phyloP scores from a whole-genome alignment of 257 asterid genomes.

The Rhazya stricta region DNA sequence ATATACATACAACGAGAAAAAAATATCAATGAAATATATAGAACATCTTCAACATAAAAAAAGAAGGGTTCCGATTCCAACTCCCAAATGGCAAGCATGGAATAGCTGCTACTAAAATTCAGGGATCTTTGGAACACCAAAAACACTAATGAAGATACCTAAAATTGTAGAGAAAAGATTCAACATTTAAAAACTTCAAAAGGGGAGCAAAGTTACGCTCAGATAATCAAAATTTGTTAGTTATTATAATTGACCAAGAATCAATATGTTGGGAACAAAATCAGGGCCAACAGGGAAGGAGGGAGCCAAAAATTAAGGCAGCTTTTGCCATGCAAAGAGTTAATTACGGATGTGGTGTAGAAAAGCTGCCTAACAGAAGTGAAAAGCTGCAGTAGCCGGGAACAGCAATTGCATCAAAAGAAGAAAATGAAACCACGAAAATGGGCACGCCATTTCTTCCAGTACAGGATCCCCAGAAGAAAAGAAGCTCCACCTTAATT shows the following conservation, averaged over 20 bases:
- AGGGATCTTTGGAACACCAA: not conserved
- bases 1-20: too few species aligned
- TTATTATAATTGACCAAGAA: slow-evolving; percentile 12
- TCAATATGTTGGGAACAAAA: slow-evolving; percentile 12
- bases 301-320: slow-evolving; percentile 28
- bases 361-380: slow-evolving; percentile 13
- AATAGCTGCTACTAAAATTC: not conserved
- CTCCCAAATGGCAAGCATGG: not conserved
- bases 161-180: not conserved
- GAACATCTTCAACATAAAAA: not conserved
- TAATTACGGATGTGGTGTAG: slow-evolving; percentile 24
- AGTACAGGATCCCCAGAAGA: slow-evolving; percentile 10
- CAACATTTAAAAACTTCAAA: not conserved
- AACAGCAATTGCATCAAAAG: slow-evolving; percentile 7
- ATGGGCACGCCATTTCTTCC: not conserved
- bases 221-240: too few species aligned
- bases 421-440: not conserved
- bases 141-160: not conserved
- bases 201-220: not conserved
- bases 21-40: not conserved
- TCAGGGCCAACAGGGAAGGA: not conserved
- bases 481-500: slow-evolving; percentile 1
- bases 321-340: slow-evolving; percentile 26
- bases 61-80: not conserved
- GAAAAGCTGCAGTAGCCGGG: slow-evolving; percentile 1